phyloP scores from a whole-genome alignment of 495 filamentous ascomycete genomes.

The Penicillium diatomitis region DNA sequence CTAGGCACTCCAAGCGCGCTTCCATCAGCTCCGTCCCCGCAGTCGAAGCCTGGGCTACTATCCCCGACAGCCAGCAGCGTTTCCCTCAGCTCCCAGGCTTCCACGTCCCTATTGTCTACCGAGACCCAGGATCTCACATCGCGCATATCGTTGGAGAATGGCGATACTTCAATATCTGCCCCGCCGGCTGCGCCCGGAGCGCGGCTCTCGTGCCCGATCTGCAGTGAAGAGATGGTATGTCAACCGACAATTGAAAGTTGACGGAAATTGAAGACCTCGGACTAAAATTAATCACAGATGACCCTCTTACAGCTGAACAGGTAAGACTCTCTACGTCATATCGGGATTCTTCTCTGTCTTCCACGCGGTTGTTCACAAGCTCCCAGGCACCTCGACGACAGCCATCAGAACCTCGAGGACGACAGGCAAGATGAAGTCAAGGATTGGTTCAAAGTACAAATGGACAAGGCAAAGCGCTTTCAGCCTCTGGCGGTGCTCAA shows the following conservation, averaged over 20 bases:
- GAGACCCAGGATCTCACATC: conserved; percentile 52
- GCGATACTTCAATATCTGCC: conserved; percentile 36
- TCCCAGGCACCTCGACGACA: conserved; percentile 80
- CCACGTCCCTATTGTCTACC: conserved; percentile 48
- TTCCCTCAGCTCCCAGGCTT: conserved; percentile 54
- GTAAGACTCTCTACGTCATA: conserved; percentile 26
- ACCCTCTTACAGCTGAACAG: conserved; percentile 89
- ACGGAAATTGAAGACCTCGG: no score
- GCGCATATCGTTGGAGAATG: conserved; percentile 47
- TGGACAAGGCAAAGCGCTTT: conserved; percentile 90
- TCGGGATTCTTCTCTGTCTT: no score
- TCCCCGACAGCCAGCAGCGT: conserved; percentile 52
- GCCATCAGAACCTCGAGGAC: conserved; percentile 87
- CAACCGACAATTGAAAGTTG: not conserved
- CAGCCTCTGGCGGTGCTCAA: conserved; percentile 87
- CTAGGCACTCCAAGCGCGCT: conserved; percentile 73
- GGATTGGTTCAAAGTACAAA: conserved; percentile 95
- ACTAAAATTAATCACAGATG: conserved; percentile 39
- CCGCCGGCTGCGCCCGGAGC: conserved; percentile 47
- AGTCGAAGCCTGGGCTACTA: conserved; percentile 43
- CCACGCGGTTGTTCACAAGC: conserved; percentile 15
- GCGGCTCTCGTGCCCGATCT: conserved; percentile 85
- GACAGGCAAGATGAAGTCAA: conserved; percentile 94
- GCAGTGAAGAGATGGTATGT: conserved; percentile 86
- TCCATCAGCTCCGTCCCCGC: conserved; percentile 52